Conservation (phyloP, 1,139 yeast genomes). For the Sugiyamaella neomexicana region DNA sequence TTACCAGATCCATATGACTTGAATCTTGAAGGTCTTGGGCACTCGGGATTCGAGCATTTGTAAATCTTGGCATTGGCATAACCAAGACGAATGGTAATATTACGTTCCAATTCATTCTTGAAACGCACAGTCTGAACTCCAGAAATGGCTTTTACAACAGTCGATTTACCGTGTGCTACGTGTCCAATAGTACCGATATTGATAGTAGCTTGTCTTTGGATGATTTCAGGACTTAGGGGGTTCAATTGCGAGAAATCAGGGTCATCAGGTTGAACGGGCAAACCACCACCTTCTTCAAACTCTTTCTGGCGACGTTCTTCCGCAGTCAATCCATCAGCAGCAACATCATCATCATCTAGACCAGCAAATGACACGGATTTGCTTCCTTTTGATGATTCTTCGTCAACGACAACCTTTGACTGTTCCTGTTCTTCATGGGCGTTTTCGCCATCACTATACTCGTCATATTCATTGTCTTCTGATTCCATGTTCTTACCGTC, state of each 20-base stretch:
- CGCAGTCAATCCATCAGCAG: constrained; percentile 53
- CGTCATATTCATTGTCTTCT: constrained; percentile 49
- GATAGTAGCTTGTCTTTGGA: constrained; percentile 98
- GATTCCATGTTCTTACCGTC: constrained; percentile 61
- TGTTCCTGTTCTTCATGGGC: constrained; percentile 36
- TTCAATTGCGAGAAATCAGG: constrained; percentile 78
- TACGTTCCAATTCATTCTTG: constrained; percentile 98
- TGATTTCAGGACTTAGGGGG: constrained; percentile 90
- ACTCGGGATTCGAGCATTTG: constrained; percentile 80
- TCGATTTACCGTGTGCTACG: constrained; percentile 98
- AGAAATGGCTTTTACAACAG: constrained; percentile 97
- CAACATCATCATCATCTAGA: constrained; percentile 54
- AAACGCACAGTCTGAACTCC: constrained; percentile 99
- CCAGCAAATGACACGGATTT: constrained; percentile 84
- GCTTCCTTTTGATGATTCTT: constrained; percentile 40
- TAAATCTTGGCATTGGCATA: constrained; percentile 98
- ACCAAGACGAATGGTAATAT: constrained; percentile 96
- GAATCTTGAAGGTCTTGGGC: constrained; percentile 96
- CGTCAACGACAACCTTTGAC: constrained; percentile 27
- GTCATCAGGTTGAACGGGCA: constrained; percentile 91
- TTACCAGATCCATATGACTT: constrained; percentile 91
- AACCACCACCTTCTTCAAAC: constrained; percentile 97
- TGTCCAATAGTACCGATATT: constrained; percentile 99
- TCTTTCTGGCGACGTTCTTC: constrained; percentile 77
- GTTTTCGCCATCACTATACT: constrained; percentile 53